phyloP scores from a whole-genome alignment of 1,284 basidiomycete genomes.

The Coriolopsis trogii region DNA sequence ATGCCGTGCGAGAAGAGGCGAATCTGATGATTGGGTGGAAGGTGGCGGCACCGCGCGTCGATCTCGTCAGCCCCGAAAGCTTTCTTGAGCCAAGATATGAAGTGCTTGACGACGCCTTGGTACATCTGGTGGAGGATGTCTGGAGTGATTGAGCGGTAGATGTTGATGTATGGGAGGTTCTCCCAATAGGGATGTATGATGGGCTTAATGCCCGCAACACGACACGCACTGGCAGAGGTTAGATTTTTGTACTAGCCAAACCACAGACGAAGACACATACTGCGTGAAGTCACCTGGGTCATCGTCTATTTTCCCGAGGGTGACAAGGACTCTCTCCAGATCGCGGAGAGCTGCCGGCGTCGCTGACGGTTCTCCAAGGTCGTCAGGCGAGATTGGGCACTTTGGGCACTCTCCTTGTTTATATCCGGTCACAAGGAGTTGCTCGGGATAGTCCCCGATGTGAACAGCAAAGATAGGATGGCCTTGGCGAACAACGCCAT shows the following conservation, averaged over 20 bases:
- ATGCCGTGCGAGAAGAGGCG: slow-evolving; percentile 44
- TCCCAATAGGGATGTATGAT: background rate
- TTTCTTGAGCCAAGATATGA: slow-evolving; percentile 24
- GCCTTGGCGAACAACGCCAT: slow-evolving; percentile 35
- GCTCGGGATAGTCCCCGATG: slow-evolving; percentile 47
- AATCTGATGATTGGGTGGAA: slow-evolving; percentile 41
- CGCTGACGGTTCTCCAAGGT: background rate
- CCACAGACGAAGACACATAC: no score
- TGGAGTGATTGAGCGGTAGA: slow-evolving; percentile 27
- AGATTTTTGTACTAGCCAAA: no score
- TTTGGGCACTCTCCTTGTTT: slow-evolving; percentile 24
- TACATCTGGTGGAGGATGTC: slow-evolving; percentile 30
- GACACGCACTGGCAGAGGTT: background rate
- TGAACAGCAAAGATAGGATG: slow-evolving; percentile 42
- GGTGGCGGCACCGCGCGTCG: slow-evolving; percentile 32
- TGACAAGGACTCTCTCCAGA: background rate
- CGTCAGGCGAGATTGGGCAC: slow-evolving; percentile 9
- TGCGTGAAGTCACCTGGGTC: no score
- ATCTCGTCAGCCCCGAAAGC: slow-evolving; percentile 20
- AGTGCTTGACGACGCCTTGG: slow-evolving; percentile 34
- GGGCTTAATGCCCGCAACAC: slow-evolving; percentile 33
- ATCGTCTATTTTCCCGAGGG: no score
- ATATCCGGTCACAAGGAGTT: slow-evolving; percentile 30
- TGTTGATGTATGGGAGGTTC: slow-evolving; percentile 22
- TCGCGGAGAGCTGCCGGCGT: background rate